Percentiles rank a stretch among this genome's conserved stretches.
Conservation (phyloP, 2,329 filamentous ascomycete species). For the Beauveria brongniartii region DNA sequence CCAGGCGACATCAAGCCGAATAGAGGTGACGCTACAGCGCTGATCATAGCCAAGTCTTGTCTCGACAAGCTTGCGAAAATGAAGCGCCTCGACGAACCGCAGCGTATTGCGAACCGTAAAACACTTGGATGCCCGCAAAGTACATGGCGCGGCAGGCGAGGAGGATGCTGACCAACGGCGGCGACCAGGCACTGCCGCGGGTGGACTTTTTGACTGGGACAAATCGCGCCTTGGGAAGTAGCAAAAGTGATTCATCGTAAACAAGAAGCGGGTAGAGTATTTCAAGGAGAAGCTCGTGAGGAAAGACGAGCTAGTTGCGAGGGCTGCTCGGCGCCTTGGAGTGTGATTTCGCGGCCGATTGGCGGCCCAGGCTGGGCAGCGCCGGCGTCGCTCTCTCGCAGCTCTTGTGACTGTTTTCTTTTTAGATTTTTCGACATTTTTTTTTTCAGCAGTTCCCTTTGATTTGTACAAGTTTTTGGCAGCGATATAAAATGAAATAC, state of each 20-base stretch:
- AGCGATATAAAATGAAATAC: not conserved
- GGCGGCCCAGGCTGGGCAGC: not conserved
- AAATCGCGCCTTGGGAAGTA: not conserved
- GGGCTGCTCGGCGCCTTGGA: not conserved
- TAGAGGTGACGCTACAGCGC: not conserved
- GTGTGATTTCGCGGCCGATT: not conserved
- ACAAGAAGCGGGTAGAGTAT: not conserved
- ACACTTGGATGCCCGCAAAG: slow-evolving; percentile 3
- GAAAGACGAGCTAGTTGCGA: not conserved
- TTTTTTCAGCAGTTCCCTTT: no score
- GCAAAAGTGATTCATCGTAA: not conserved
- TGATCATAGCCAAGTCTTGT: no score
- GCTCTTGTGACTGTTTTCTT: not conserved
- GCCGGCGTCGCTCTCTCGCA: not conserved
- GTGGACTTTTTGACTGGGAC: not conserved
- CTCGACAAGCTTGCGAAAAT: not conserved
- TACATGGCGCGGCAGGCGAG: slow-evolving; percentile 7
- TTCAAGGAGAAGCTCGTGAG: not conserved
- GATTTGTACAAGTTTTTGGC: not conserved
- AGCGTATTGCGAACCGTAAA: no score
- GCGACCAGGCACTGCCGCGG: not conserved
- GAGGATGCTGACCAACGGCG: slow-evolving; percentile 4
- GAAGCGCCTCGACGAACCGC: not conserved
- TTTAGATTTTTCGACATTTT: no score
- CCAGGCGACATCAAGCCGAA: not conserved